Conservation (phyloP, 2,329 filamentous ascomycete species). For the Myriosclerotinia duriaeana region DNA sequence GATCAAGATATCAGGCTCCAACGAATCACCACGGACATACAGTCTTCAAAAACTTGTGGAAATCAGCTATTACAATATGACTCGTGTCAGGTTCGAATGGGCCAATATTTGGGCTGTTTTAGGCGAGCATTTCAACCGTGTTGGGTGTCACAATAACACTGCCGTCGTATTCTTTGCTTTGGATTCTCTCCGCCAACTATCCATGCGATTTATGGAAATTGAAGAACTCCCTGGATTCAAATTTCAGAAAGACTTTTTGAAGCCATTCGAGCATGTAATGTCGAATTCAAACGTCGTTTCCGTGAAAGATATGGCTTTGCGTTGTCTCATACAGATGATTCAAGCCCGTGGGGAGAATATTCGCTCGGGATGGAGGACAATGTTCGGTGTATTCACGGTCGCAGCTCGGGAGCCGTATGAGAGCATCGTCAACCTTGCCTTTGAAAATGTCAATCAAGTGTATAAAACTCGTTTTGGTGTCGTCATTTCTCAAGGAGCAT, state of each 20-base stretch:
- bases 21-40: conserved; percentile 93
- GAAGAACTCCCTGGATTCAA: conserved; percentile 98
- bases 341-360: conserved; percentile 96
- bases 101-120: conserved; percentile 95
- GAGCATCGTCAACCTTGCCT: conserved; percentile 92
- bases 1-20: conserved; percentile 94
- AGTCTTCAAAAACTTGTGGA: conserved; percentile 97
- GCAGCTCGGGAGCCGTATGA: conserved; percentile 92
- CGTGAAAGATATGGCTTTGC: conserved; percentile 95
- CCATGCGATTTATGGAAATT: conserved; percentile 98
- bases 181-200: conserved; percentile 90
- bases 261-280: conserved; percentile 97
- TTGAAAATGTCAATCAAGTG: conserved; percentile 92
- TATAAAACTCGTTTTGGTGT: conserved; percentile 95
- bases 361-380: conserved; percentile 95
- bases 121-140: conserved; percentile 97
- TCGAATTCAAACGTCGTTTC: conserved; percentile 86
- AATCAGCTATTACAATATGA: conserved; percentile 99
- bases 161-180: conserved; percentile 96
- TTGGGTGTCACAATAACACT: conserved; percentile 94
- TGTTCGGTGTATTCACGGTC: conserved; percentile 98
- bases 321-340: conserved; percentile 98
- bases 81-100: conserved; percentile 96
- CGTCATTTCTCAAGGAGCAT: conserved; percentile 93
- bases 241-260: conserved; percentile 98